Evolutionary conservation across 2,329 filamentous ascomycete genomes (phyloP), one percentile per base, ranked within the genome.

Genomic region (Arthroderma sp.): DNA sequence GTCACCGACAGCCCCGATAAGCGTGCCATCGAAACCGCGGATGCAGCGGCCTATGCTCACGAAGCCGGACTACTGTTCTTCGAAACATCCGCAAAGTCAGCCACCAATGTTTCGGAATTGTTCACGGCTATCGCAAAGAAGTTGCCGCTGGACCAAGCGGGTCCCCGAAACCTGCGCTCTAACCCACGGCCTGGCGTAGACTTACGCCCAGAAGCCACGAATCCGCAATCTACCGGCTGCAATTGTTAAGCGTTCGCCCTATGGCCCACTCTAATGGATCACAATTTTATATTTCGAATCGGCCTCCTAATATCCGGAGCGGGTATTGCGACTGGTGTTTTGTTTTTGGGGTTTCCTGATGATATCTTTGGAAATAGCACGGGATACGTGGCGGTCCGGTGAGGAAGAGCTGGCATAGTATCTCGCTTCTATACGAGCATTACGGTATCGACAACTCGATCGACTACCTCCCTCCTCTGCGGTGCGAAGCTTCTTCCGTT

Each of bases 121-220:
- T 98, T 98, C 68, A 95, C 89, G 36, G 87, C 87, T 47, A 96
- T 98, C 62, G 91, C 91, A 50, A 94, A 89, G 81, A 96, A 94
- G 69, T 74, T 98, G 53, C 91, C 91, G 30, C 80, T 96, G 55
- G 91, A 98, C 61, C 91, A 96, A 68, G 88, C 81, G 42, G 89
- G 88, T n/a, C 86, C 89, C 51, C 79, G 89, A 62, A 88, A 88
- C 64, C 74, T 88, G 60, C 75, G 88, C 56, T 68, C 75, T 47
- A 75, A 74, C 52, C 72, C 75, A 52, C 70, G 76, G 53, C 70
- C 74, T 46, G 80, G 80, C 43, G 81, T 85, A 33, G 79, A 84
- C 62, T 66, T 85, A 51, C 73, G 79, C 54, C 75, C 75, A 32
- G 74, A 80, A 59, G 68, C 77, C 44, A 71, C 77, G 52, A 70